These are phyloP conservation scores for Alternaria tenuissima DNA, from an alignment of 2,329 filamentous ascomycete genomes.

Conservation along the genomic window DNA sequence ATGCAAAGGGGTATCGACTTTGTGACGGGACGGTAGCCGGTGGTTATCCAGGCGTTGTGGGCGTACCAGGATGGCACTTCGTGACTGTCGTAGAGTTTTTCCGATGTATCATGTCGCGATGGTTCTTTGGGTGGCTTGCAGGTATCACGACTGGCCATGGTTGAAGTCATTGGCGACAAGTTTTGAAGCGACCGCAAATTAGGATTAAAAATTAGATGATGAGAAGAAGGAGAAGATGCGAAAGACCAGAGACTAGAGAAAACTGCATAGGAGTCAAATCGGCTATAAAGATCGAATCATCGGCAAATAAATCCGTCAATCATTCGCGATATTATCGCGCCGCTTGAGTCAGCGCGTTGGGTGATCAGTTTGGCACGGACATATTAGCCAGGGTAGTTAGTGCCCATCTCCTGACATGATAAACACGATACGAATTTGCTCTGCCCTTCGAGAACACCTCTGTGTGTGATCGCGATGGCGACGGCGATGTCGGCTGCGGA, in stretches of 20 bases:
- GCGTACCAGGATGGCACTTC: slow-evolving; percentile 14
- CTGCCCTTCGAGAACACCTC: not conserved
- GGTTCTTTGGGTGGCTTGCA: not conserved
- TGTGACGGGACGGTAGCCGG: slow-evolving; percentile 68
- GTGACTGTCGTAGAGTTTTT: not conserved
- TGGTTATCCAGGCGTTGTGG: slow-evolving; percentile 55
- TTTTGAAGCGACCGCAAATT: not conserved
- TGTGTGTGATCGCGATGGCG: not conserved
- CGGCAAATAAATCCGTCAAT: slow-evolving; percentile 2
- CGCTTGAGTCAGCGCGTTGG: not conserved
- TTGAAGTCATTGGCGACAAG: not conserved
- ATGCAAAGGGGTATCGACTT: slow-evolving; percentile 65
- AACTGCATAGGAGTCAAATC: not conserved
- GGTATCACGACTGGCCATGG: not conserved
- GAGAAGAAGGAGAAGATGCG: not conserved
- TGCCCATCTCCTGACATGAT: no score
- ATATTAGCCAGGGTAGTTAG: not conserved
- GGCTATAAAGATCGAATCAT: not conserved
- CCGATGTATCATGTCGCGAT: not conserved
- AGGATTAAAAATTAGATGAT: not conserved
- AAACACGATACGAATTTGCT: not conserved
- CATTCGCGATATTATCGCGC: not conserved
- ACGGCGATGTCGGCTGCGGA: not conserved
- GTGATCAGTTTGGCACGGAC: not conserved
- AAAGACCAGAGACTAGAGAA: not conserved